phyloP scores from a whole-genome alignment of 768 basidiomycete species.

The Auriculariales sp. region DNA sequence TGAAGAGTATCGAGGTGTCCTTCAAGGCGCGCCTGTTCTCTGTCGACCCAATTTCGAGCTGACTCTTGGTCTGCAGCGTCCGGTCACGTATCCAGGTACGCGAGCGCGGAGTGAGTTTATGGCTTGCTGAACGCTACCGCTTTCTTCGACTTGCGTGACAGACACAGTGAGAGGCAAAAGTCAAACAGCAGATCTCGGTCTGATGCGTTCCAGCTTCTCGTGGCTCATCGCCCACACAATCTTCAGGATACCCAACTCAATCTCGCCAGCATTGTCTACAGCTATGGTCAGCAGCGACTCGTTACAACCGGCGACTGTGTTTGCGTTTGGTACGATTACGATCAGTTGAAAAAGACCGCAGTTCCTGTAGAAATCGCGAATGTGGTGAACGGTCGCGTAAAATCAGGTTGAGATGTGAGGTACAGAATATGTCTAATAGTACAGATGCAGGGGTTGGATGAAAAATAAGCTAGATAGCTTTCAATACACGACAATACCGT shows the following conservation, averaged over 20 bases:
- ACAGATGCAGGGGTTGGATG: too few relatives aligned
- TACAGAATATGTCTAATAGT: too few relatives aligned
- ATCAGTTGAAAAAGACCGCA: conserved; percentile 5
- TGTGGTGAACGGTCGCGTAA: neutral
- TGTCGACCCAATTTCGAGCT: neutral
- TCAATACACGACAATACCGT: too few relatives aligned
- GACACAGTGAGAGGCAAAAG: too few relatives aligned
- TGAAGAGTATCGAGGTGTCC: conserved; percentile 8
- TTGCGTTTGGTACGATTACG: conserved; percentile 8
- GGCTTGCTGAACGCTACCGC: too few relatives aligned
- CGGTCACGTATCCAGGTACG: conserved; percentile 9
- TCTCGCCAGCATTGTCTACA: conserved; percentile 6
- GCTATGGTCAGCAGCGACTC: conserved; percentile 6
- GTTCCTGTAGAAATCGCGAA: neutral
- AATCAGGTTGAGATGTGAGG: too few relatives aligned
- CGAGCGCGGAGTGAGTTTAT: neutral
- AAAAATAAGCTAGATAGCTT: too few relatives aligned
- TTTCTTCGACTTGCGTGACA: too few relatives aligned
- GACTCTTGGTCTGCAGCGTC: conserved; percentile 1
- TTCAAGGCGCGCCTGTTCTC: conserved; percentile 3
- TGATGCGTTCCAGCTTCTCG: neutral
- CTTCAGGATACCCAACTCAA: conserved; percentile 4
- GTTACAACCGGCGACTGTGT: conserved; percentile 4
- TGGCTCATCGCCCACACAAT: conserved; percentile 2
- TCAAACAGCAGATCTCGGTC: neutral